phyloP scores from a whole-genome alignment of 768 basidiomycete species.

The Panaeolus cyanescens region DNA sequence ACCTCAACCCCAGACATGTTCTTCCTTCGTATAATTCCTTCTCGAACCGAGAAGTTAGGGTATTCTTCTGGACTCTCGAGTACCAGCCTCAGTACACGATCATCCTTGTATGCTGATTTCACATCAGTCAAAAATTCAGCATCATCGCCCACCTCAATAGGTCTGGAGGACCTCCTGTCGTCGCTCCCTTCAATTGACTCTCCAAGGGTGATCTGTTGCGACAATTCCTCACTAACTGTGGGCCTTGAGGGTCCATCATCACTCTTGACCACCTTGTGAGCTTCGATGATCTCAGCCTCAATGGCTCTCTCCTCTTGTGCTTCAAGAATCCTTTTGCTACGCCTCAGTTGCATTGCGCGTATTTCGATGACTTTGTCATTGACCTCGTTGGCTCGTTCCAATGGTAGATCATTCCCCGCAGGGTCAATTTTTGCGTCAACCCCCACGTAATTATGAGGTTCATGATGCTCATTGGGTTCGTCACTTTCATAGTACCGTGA shows the following conservation, averaged over 20 bases:
- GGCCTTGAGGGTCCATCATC: no score
- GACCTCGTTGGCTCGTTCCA: conserved; percentile 13
- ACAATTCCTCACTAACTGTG: no score
- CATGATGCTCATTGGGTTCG: conserved; percentile 8
- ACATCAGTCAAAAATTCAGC: no score
- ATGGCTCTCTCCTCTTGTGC: background rate
- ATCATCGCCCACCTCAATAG: no score
- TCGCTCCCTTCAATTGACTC: no score
- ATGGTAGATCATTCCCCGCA: conserved; percentile 18
- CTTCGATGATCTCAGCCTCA: background rate
- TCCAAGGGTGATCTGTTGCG: no score
- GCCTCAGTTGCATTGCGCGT: background rate
- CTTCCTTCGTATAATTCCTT: conserved; percentile 7
- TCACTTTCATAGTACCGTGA: conserved; percentile 27
- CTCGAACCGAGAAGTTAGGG: background rate
- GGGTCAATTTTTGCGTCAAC: conserved; percentile 20
- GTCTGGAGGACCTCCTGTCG: no score
- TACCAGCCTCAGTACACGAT: conserved; percentile 9
- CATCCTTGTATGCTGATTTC: conserved; percentile 9
- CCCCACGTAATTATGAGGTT: conserved; percentile 19
- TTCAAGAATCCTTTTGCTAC: background rate
- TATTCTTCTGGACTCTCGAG: conserved; percentile 3
- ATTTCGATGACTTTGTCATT: background rate
- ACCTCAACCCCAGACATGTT: conserved; percentile 8
- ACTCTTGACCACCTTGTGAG: background rate